phyloP scores from a whole-genome alignment of 2,329 filamentous ascomycete genomes.

The Shiraia bambusicola region DNA sequence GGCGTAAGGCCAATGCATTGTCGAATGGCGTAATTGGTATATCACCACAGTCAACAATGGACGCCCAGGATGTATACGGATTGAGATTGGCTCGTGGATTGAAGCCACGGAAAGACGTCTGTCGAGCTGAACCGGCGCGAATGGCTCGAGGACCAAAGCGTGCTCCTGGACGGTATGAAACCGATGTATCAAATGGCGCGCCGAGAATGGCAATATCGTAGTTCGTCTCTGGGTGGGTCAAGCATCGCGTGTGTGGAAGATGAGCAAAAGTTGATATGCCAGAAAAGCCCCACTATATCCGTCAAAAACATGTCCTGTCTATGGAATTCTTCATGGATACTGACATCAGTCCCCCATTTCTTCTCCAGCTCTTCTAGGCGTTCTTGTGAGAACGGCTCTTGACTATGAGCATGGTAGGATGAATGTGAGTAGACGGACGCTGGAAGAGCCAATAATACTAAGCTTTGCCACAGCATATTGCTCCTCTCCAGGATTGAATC shows the following conservation, averaged over 20 bases:
- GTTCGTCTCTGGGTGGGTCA: conserved; percentile 47
- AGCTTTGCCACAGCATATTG: conserved; percentile 23
- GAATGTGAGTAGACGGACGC: conserved; percentile 27
- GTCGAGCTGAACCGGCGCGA: conserved; percentile 76
- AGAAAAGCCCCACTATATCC: conserved; percentile 62
- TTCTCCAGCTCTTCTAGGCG: conserved; percentile 37
- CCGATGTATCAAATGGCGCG: conserved; percentile 54
- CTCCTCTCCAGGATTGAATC: neutral
- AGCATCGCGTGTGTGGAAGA: conserved; percentile 50
- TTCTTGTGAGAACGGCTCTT: conserved; percentile 31
- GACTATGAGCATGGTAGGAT: conserved; percentile 30
- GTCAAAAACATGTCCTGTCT: conserved; percentile 3
- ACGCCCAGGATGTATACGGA: conserved; percentile 77
- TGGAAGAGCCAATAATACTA: conserved; percentile 16
- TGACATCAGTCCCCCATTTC: conserved; percentile 48
- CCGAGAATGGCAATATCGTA: conserved; percentile 54
- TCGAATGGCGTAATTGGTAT: conserved; percentile 86
- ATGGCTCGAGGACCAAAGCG: conserved; percentile 88
- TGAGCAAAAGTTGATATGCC: conserved; percentile 64
- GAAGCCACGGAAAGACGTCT: conserved; percentile 77
- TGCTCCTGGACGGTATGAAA: conserved; percentile 48
- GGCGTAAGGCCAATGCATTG: conserved; percentile 75
- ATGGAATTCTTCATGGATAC: neutral
- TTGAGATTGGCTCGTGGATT: conserved; percentile 82
- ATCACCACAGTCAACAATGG: conserved; percentile 84